Evolutionary conservation across 2,329 filamentous ascomycete species (phyloP).

Genomic region (Scortechinia acanthostroma): DNA sequence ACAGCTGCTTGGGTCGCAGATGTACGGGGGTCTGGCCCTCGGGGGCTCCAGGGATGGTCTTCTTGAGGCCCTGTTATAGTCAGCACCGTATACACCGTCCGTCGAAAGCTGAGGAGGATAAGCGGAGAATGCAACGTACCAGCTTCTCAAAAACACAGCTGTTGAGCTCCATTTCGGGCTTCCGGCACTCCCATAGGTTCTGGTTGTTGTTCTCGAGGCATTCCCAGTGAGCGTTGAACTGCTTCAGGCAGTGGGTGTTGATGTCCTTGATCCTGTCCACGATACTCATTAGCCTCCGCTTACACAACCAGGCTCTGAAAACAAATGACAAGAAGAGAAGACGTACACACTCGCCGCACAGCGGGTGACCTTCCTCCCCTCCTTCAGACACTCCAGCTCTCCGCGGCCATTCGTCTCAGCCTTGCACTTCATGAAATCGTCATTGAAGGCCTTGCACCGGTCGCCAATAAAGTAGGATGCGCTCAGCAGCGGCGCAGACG

Average conservation of each 20-base stretch:
- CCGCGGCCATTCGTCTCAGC: conserved; percentile 54
- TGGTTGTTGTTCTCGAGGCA: conserved; percentile 65
- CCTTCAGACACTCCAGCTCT: conserved; percentile 59
- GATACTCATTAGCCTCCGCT: background rate
- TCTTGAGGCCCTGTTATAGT: conserved; percentile 32
- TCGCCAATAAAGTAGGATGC: conserved; percentile 62
- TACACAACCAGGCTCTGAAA: background rate
- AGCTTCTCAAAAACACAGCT: conserved; percentile 61
- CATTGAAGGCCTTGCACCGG: conserved; percentile 58
- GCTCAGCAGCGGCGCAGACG: conserved; percentile 55
- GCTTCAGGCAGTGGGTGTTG: conserved; percentile 54
- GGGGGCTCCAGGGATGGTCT: conserved; percentile 36
- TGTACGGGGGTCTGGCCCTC: conserved; percentile 34
- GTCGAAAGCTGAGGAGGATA: no score
- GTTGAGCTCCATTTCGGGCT: conserved; percentile 49
- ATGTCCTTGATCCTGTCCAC: conserved; percentile 51
- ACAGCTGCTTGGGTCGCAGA: conserved; percentile 20
- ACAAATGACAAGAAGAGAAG: conserved; percentile 6
- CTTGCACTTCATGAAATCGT: conserved; percentile 69
- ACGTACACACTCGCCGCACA: conserved; percentile 61
- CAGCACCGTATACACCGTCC: conserved; percentile 3
- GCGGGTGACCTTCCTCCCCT: conserved; percentile 61
- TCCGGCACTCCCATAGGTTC: conserved; percentile 58
- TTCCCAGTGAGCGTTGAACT: conserved; percentile 58
- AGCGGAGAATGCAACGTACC: conserved; percentile 31